Conservation (phyloP, 129 eudicot genomes). For the Helianthus tuberosus region DNA sequence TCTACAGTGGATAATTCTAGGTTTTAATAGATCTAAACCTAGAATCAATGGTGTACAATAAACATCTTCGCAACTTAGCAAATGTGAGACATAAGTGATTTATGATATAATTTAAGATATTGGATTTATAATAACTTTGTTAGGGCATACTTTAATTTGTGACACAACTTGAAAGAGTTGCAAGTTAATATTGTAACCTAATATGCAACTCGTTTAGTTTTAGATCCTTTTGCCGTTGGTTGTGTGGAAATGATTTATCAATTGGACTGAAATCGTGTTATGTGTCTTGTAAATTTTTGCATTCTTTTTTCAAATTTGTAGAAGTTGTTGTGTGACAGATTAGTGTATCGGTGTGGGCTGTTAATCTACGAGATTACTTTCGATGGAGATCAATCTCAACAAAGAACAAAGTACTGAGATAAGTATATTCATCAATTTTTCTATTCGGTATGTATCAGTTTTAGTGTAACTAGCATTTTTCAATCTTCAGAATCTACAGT, state of each 20-base stretch:
- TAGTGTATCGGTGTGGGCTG: neutral
- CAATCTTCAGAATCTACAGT: neutral
- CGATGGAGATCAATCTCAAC: constrained; percentile 38
- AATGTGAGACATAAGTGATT: neutral
- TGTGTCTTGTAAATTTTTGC: neutral
- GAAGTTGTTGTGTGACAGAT: constrained; percentile 11
- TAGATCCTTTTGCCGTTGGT: neutral
- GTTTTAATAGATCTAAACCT: constrained; percentile 14
- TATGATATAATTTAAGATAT: neutral
- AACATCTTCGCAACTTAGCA: neutral
- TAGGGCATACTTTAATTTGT: neutral
- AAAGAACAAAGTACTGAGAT: constrained; percentile 24
- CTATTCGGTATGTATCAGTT: constrained; percentile 44
- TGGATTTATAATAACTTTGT: neutral
- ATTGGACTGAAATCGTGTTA: neutral
- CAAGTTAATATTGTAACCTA: neutral
- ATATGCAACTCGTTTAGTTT: neutral
- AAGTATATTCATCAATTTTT: constrained; percentile 27
- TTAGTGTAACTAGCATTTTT: constrained; percentile 5
- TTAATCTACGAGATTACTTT: neutral
- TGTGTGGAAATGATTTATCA: neutral
- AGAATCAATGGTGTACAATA: neutral
- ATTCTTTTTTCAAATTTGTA: neutral
- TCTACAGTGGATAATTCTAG: neutral
- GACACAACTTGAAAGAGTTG: neutral